phyloP scores from a whole-genome alignment of 768 basidiomycete species.

The Mycena pura region DNA sequence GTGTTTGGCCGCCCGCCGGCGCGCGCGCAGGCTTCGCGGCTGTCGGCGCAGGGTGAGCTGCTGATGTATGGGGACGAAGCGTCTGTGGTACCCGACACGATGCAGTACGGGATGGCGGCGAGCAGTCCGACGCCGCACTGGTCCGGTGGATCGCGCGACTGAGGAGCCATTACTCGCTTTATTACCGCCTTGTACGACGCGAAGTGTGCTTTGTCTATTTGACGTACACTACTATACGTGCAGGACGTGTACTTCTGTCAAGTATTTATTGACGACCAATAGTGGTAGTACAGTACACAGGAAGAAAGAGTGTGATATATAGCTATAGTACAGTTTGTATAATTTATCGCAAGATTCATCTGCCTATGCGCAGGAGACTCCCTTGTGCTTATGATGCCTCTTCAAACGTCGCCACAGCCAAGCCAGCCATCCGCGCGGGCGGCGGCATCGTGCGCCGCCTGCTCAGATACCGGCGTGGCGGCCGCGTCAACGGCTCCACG shows the following conservation, averaged over 20 bases:
- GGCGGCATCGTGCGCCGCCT: slow-evolving; percentile 14
- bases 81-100: slow-evolving; percentile 49
- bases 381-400: neutral
- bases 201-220: neutral
- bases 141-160: slow-evolving; percentile 4
- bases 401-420: neutral
- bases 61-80: slow-evolving; percentile 71
- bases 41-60: slow-evolving; percentile 69
- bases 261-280: too few relatives aligned
- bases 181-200: neutral
- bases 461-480: slow-evolving; percentile 1
- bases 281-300: too few relatives aligned
- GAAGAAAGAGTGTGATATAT: too few relatives aligned
- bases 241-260: too few relatives aligned
- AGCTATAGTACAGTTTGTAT: too few relatives aligned
- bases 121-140: slow-evolving; percentile 25
- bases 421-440: neutral
- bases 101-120: slow-evolving; percentile 19
- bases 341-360: too few relatives aligned
- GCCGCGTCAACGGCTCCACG: slow-evolving; percentile 12
- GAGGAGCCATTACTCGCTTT: neutral
- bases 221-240: neutral
- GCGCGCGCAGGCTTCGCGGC: slow-evolving; percentile 37
- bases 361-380: too few relatives aligned
- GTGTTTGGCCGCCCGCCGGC: slow-evolving; percentile 73